A percentile compares a stretch with the other conserved stretches of the same genome.
These are phyloP conservation scores for Pigoraptor vietnamica DNA, from an alignment of 78 protist species.

Conservation along the genomic window DNA sequence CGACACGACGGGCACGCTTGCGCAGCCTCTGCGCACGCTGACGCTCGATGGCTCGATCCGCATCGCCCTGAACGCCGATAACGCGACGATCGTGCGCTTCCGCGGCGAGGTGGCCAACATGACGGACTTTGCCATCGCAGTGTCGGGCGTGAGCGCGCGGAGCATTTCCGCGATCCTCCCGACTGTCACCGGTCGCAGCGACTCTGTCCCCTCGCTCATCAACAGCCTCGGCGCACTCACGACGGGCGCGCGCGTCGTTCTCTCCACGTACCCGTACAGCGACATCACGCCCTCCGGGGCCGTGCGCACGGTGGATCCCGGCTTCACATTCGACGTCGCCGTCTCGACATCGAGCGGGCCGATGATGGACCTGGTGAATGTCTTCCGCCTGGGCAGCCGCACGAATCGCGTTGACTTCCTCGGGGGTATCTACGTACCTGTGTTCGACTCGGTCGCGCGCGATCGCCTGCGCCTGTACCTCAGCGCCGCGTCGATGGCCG, in stretches of 20 bases:
- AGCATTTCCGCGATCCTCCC: neutral
- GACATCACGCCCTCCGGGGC: neutral
- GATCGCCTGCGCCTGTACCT: neutral
- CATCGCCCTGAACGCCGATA: neutral
- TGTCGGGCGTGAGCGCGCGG: neutral
- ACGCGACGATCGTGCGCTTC: neutral
- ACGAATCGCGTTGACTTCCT: neutral
- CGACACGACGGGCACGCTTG: neutral
- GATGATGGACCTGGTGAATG: neutral
- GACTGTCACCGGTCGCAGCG: neutral
- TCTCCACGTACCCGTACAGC: neutral
- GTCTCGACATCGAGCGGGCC: neutral
- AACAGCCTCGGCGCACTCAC: neutral
- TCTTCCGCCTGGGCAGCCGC: neutral
- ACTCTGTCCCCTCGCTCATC: neutral
- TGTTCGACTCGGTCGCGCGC: neutral
- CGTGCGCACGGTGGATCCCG: neutral
- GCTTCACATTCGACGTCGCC: neutral
- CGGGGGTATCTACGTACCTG: neutral
- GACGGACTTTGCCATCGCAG: neutral
- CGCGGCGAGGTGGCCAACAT: neutral
- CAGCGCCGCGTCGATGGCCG: neutral
- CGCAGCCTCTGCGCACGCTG: neutral
- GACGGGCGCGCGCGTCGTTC: neutral
- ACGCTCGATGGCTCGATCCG: neutral